Conservation (phyloP, 139 green algal species). For the Bryopsis sp. region DNA sequence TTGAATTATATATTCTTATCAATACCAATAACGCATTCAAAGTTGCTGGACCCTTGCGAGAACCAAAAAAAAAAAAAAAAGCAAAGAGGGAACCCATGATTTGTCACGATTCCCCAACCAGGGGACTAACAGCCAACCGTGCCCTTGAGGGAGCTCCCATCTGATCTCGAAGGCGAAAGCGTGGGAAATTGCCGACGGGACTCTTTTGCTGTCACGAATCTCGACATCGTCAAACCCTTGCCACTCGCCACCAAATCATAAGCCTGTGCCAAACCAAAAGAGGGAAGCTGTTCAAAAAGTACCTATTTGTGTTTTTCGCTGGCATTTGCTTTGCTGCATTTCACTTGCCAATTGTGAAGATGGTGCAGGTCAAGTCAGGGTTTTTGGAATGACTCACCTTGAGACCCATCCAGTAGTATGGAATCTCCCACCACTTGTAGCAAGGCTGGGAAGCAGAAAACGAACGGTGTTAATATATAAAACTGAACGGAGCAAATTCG, state of each 20-base stretch:
- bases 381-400: too few relatives aligned
- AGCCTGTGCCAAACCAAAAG: conserved; percentile 28
- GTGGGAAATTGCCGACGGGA: conserved; percentile 63
- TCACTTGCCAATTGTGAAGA: too few relatives aligned
- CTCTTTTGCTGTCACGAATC: conserved; percentile 57
- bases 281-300: not conserved
- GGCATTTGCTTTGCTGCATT: conserved; percentile 15
- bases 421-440: conserved; percentile 96
- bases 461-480: too few relatives aligned
- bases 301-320: not conserved
- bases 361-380: conserved; percentile 18
- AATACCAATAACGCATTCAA: too few relatives aligned
- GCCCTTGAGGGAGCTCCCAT: conserved; percentile 63
- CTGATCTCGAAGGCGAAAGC: conserved; percentile 36
- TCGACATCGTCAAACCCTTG: conserved; percentile 60
- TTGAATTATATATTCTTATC: too few relatives aligned
- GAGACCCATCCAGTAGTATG: conserved; percentile 92
- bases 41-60: too few relatives aligned
- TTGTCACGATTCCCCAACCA: too few relatives aligned
- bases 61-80: not conserved
- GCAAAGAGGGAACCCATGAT: too few relatives aligned
- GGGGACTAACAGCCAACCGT: too few relatives aligned
- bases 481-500: too few relatives aligned
- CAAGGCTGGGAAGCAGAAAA: conserved; percentile 65
- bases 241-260: conserved; percentile 86